Base-by-base conservation (phyloP, 2,329 filamentous ascomycete species). In the Fusarium torreyae region DNA sequence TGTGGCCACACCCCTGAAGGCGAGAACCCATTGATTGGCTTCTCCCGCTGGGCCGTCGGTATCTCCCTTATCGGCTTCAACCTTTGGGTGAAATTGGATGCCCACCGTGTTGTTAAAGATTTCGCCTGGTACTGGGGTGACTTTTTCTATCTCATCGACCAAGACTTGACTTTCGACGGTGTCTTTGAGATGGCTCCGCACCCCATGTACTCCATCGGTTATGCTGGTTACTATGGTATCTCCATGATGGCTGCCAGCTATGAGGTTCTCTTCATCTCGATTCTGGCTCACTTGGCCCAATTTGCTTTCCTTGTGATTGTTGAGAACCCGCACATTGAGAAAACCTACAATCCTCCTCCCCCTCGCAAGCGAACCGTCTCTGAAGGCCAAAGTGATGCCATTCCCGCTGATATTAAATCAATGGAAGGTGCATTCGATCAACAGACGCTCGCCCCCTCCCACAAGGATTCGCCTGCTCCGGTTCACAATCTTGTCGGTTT, bases 121-220 rank as follows among this genome's bases (percentile, higher is more conserved):
- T 99, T 94, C 82, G 96, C 96, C 28, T 99, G 96, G 96, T 99
- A 98, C 82, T 99, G 96, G 96, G 96, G 96, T 66, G 96, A 99
- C 81, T 98, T 98, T 82, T 99, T 98, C 86, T 99, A 94, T 81
- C 90, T 99, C 76, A 93, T 99, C 79, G 96, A 99, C 81, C 94
- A 98, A 82, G 94, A 97, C 77, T 86, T 99, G 78, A 98, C 94
- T 50, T 99, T 99, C 80, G 96, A 99, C 77, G 96, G 96, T 58
- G 96, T 99, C 68, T 99, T 98, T 78, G 96, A 99, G 82, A 97
- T 99, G 91, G 96, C 96, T 20, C 96, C 96, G 33, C 96, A 98
- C 78, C 95, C 95, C 68, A 98, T 98, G 95, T 98, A 98, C 82
- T 97, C 94, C 57, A 95, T 98, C 75, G 96, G 96, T 39, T 99